These are phyloP conservation scores for Mortierella claussenii DNA, from an alignment of 192 early-diverging fungal species.

Conservation along the genomic window DNA sequence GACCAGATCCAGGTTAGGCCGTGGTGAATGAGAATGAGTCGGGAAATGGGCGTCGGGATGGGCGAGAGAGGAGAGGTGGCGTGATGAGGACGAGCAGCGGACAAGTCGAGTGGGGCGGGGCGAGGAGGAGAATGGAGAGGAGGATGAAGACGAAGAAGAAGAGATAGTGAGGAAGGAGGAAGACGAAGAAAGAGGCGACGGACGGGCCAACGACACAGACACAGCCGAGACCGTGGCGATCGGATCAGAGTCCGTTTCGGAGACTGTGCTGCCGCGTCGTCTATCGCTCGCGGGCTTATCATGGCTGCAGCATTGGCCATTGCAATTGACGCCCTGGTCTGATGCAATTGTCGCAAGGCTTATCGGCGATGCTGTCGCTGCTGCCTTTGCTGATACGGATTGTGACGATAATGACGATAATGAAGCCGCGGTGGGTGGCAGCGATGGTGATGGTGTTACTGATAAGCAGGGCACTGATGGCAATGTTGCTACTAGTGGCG, in stretches of 20 bases:
- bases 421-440: background rate
- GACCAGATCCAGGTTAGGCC: no score
- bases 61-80: background rate
- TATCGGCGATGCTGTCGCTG: background rate
- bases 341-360: background rate
- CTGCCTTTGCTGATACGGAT: background rate
- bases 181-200: no score
- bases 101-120: background rate
- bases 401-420: background rate
- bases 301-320: no score
- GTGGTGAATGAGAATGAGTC: background rate
- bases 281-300: no score
- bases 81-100: background rate
- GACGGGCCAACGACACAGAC: no score
- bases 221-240: no score
- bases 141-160: constrained; percentile 47
- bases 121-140: no score
- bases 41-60: background rate
- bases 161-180: no score
- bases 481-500: no score
- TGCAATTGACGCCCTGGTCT: no score
- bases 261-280: no score
- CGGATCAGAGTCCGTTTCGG: no score
- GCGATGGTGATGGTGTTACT: background rate
- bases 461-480: background rate